phyloP scores from a whole-genome alignment of 1,139 yeast species.

The Candida sanyaensis region DNA sequence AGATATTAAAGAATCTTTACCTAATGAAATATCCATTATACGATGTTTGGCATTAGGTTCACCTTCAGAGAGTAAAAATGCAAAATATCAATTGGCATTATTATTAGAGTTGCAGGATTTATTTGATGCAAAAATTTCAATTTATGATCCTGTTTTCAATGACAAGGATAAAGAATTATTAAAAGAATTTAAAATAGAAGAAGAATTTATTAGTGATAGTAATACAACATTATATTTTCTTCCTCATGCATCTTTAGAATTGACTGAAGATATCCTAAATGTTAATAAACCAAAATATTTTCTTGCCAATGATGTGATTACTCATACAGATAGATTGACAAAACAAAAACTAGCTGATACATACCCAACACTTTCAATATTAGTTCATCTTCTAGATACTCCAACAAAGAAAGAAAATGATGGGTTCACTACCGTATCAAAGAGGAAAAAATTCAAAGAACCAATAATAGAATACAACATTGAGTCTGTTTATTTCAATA shows the following conservation, averaged over 20 bases:
- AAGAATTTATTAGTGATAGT: constrained; percentile 18
- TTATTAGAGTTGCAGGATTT: constrained; percentile 37
- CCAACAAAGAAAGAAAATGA: constrained; percentile 15
- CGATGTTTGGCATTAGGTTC: constrained; percentile 78
- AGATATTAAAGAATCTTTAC: constrained; percentile 17
- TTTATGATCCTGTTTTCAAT: constrained; percentile 68
- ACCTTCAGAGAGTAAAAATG: constrained; percentile 56
- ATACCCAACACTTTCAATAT: constrained; percentile 43
- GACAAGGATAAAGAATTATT: constrained; percentile 42
- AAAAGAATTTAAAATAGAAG: constrained; percentile 18
- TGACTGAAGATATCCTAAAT: constrained; percentile 50
- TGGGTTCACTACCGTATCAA: constrained; percentile 34
- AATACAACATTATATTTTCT: constrained; percentile 53
- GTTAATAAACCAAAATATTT: constrained; percentile 32
- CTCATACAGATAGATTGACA: constrained; percentile 55
- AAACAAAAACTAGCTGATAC: constrained; percentile 38
- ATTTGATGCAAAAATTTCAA: constrained; percentile 32
- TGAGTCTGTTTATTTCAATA: constrained; percentile 33
- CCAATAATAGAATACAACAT: constrained; percentile 40
- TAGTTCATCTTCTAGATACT: constrained; percentile 30
- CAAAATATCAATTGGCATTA: constrained; percentile 66
- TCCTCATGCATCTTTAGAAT: constrained; percentile 72
- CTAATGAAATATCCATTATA: constrained; percentile 26
- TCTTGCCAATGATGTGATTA: constrained; percentile 50
- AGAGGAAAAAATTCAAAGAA: constrained; percentile 26